Base-by-base conservation (phyloP, 1,284 basidiomycete genomes). In the Hypsizygus ulmarius region DNA sequence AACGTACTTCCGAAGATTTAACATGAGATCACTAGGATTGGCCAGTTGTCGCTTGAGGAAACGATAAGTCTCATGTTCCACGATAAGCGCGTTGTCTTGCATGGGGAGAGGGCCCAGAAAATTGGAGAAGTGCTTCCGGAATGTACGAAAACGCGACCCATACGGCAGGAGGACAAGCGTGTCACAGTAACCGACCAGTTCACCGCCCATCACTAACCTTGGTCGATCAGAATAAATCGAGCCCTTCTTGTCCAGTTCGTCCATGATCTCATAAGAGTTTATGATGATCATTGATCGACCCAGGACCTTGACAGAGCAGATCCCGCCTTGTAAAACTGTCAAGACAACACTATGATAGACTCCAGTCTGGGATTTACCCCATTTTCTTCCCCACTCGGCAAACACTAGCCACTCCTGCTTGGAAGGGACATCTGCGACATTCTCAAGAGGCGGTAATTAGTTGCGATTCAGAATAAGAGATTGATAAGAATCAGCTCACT, bases 371-470 rank as follows among this genome's bases (percentile, higher is more conserved):
- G 14, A 42, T 63, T 2, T 56, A 65, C 74, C 73, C 42, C 63
- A 74, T 61, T 64, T 64, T 34, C 61, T 57, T 18, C 73, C 65
- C 73, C 75, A 72, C 15, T 73, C 58, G 3, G 70, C 61, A 49
- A 72, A 73, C 0, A 65, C 65, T 41, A 70, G 59, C 75, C 75
- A 77, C 11, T 64, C 66, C 42, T 63, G 62, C 37, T 64, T 48
- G 0, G 57, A 51, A 0, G 75, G 68, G 58, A 77, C 63, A 38
- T 73, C 66, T 27, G 69, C 56, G 9, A 71, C 52, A 54, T 71
- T 77, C 66, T 68, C 29, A 14, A 27, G 5, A 8, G 9, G 7
- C 4, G 18, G 19, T n/a, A 25, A n/a, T 35, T 14, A 41, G 39
- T 7, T 29, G 14, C 19, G 14, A 7, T 27, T n/a, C 7, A 32